A percentile compares a stretch with the other conserved stretches of the same genome.
phyloP scores from a whole-genome alignment of 2,329 filamentous ascomycete species.

The Botrytis galanthina region DNA sequence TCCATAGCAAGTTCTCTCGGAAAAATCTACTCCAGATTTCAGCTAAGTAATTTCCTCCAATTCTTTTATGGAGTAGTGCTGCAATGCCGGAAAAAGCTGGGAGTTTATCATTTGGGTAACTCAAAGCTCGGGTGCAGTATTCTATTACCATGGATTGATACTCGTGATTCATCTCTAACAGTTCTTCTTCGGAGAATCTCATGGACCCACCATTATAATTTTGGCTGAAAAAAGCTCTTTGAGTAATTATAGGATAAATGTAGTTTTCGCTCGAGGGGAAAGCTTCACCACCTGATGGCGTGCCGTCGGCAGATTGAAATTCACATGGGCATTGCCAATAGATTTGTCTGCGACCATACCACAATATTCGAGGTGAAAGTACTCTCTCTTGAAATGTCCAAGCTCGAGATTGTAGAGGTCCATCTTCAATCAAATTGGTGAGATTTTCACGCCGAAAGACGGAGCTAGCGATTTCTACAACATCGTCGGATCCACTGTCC shows the following conservation, averaged over 20 bases:
- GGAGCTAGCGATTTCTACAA: background rate
- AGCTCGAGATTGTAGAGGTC: background rate
- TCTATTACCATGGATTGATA: background rate
- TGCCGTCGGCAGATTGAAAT: background rate
- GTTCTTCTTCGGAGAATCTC: background rate
- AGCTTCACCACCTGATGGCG: rapidly evolving
- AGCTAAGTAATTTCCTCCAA: background rate
- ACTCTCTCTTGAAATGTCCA: background rate
- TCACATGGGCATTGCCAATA: background rate
- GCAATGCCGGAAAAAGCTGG: background rate
- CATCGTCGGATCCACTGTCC: background rate
- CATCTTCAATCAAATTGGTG: rapidly evolving
- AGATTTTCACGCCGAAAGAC: rapidly evolving
- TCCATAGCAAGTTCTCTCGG: background rate
- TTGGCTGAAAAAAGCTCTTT: background rate
- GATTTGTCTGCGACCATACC: background rate
- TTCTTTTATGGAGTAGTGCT: background rate
- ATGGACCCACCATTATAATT: background rate
- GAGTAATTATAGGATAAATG: background rate
- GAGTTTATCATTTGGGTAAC: background rate
- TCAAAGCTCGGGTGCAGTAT: background rate
- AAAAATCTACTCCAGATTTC: background rate
- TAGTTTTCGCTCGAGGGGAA: rapidly evolving
- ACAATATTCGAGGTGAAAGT: background rate
- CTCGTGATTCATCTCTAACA: background rate